phyloP scores from a whole-genome alignment of 1,284 basidiomycete species.

The Tranzscheliella williamsii region DNA sequence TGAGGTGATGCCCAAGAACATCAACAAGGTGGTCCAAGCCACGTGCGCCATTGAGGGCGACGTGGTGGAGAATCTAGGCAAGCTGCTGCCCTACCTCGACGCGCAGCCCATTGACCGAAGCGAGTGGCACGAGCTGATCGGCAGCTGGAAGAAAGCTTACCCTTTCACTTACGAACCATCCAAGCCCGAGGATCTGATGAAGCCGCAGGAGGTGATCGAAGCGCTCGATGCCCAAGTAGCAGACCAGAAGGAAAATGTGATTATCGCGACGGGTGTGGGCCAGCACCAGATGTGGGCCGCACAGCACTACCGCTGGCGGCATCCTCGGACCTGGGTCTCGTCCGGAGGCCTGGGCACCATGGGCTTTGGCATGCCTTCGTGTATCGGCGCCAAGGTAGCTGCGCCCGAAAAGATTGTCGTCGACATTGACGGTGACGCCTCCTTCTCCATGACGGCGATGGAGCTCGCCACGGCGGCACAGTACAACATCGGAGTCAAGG shows the following conservation, averaged over 20 bases:
- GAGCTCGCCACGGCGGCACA: slow-evolving; percentile 91
- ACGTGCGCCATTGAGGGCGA: slow-evolving; percentile 92
- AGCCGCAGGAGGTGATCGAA: slow-evolving; percentile 95
- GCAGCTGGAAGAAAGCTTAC: slow-evolving; percentile 81
- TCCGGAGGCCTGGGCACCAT: slow-evolving; percentile 93
- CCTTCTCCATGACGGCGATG: slow-evolving; percentile 97
- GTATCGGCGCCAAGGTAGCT: slow-evolving; percentile 95
- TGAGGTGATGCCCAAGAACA: slow-evolving; percentile 97
- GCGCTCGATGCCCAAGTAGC: slow-evolving; percentile 74
- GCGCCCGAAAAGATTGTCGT: slow-evolving; percentile 90
- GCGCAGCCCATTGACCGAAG: slow-evolving; percentile 62
- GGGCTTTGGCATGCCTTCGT: slow-evolving; percentile 93
- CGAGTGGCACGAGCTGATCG: slow-evolving; percentile 74
- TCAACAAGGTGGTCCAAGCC: slow-evolving; percentile 98
- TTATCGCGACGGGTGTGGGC: slow-evolving; percentile 91
- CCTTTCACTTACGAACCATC: slow-evolving; percentile 86
- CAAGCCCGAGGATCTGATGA: slow-evolving; percentile 71
- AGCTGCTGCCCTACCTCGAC: slow-evolving; percentile 73
- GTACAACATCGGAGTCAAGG: slow-evolving; percentile 91
- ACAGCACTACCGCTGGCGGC: slow-evolving; percentile 87
- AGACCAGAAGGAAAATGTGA: slow-evolving; percentile 79
- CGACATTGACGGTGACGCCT: slow-evolving; percentile 96
- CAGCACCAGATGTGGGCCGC: slow-evolving; percentile 99
- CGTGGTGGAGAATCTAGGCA: slow-evolving; percentile 78
- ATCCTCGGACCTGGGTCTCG: slow-evolving; percentile 85